These are phyloP conservation scores for Bipolaris gigantea DNA, from an alignment of 2,329 filamentous ascomycete genomes.

Conservation along the genomic window DNA sequence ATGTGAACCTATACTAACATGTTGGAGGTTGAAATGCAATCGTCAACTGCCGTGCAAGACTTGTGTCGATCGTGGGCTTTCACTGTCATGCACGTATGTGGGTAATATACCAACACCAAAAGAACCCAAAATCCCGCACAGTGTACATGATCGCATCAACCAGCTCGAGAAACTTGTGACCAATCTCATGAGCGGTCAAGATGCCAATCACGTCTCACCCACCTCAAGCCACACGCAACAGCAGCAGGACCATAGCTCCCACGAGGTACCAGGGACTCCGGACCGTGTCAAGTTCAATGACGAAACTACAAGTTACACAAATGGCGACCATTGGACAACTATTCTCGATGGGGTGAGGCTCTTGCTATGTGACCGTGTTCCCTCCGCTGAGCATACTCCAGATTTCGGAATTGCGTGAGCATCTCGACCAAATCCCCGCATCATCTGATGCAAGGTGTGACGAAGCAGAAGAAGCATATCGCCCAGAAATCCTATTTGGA, in stretches of 20 bases:
- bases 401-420: constrained; percentile 39
- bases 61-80: constrained; percentile 41
- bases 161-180: constrained; percentile 44
- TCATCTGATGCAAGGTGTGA: constrained; percentile 22
- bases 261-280: constrained; percentile 28
- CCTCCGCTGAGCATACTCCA: constrained; percentile 7
- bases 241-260: constrained; percentile 1
- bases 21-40: constrained; percentile 38
- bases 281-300: constrained; percentile 34
- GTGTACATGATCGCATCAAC: constrained; percentile 43
- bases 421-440: constrained; percentile 36
- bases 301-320: constrained; percentile 38
- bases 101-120: constrained; percentile 22
- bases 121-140: constrained; percentile 30
- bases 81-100: constrained; percentile 39
- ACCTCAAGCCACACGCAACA: constrained; percentile 9
- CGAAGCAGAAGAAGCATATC: constrained; percentile 17
- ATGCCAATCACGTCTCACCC: constrained; percentile 1
- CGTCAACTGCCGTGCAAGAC: constrained; percentile 43
- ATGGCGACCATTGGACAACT: constrained; percentile 42
- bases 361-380: not conserved
- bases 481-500: constrained; percentile 38
- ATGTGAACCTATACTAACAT: constrained; percentile 7
- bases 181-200: constrained; percentile 36
- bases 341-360: constrained; percentile 40